Evolutionary conservation across 2,329 filamentous ascomycete genomes (phyloP), one percentile per base, ranked within the genome.

Genomic region (Xylaria digitata): DNA sequence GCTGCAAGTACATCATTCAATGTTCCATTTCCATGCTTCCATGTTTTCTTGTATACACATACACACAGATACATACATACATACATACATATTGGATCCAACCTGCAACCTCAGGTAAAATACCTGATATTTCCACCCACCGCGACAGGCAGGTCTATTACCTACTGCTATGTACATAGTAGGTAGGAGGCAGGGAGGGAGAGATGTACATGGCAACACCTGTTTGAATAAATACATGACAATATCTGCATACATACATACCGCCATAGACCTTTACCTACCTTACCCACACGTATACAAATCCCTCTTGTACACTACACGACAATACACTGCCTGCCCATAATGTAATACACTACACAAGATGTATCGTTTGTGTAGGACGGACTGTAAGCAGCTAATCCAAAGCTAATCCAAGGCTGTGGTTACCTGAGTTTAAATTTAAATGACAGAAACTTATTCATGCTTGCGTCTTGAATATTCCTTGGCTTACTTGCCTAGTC

Each of bases 391-490:
- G 37, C 30, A 21, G 15, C 32, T 11, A 9, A 26, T 4, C 13
- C 19, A 61, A 19, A 63, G 19, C 43, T 49, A 21, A 54, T 45
- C 21, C 21, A 19, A 34, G 61, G 40, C 46, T 43, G 34, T 57
- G 42, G 17, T 43, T 26, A 13, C 26, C 5, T 26, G 26, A 45
- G 54, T 23, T 30, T 19, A 50, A 45, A 43, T 23, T 30, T 19
- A 50, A 45, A 43, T 63, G 52, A 63, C 60, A 63, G 60, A 49
- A 40, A 46, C 34, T 49, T 37, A 40, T 15, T 40, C 37, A 40
- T 40, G 37, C 9, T 15, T 40, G 37, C 37, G 3, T 61, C 30
- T 34, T 26, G 26, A 23, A 42, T 15, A 26, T 48, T 32, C n/a
- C 30, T 55, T 49, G 17, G 59, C 50, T 19, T 62, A 34, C 17